Percentiles rank a stretch among this genome's conserved stretches.
phyloP scores from a whole-genome alignment of 169 alveolate species.

The Eimeria brunetti region DNA sequence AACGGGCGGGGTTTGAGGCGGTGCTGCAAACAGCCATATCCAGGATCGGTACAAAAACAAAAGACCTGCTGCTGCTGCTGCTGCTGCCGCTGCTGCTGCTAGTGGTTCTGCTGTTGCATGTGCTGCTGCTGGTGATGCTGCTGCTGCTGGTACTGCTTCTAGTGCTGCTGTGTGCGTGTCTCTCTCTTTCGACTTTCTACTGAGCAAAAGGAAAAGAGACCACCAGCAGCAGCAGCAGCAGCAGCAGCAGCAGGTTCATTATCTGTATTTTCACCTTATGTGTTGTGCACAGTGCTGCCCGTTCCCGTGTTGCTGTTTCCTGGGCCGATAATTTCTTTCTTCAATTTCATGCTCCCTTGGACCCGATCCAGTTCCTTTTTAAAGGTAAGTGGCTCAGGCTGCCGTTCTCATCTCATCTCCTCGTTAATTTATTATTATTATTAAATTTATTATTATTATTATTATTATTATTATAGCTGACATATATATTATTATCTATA shows the following conservation, averaged over 20 bases:
- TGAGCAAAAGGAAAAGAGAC: too few relatives aligned
- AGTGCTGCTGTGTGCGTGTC: not conserved
- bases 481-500: not conserved
- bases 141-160: not conserved
- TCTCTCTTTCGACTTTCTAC: not conserved
- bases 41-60: slow-evolving; percentile 37
- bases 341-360: slow-evolving; percentile 11
- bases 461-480: not conserved
- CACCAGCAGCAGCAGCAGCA: not conserved
- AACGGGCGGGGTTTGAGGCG: slow-evolving; percentile 61
- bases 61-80: too few relatives aligned
- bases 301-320: slow-evolving; percentile 75
- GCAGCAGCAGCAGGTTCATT: not conserved
- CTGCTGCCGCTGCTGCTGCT: too few relatives aligned
- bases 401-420: not conserved
- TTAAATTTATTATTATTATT: not conserved
- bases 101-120: too few relatives aligned
- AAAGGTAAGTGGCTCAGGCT: not conserved
- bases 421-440: not conserved
- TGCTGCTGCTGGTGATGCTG: too few relatives aligned
- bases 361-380: slow-evolving; percentile 21
- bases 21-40: slow-evolving; percentile 72
- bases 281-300: slow-evolving; percentile 67
- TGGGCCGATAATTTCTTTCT: slow-evolving; percentile 21
- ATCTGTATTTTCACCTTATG: not conserved